A percentile compares a stretch with the other conserved stretches of the same genome.
These are phyloP conservation scores for Phytophthora idaei DNA, from an alignment of 352 stramenopile species.

Conservation along the genomic window DNA sequence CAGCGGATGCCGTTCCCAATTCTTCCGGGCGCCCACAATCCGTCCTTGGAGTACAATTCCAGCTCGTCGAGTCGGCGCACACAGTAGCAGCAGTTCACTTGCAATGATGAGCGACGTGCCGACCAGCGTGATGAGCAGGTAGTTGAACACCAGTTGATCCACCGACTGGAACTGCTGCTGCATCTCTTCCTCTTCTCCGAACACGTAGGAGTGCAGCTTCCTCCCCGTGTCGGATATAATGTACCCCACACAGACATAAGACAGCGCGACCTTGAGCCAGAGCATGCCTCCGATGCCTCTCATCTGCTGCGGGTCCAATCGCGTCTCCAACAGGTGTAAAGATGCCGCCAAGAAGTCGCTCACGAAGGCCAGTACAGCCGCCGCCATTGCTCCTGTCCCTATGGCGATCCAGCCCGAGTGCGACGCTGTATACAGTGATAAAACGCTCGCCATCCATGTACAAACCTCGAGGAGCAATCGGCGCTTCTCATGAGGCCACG, in stretches of 20 bases:
- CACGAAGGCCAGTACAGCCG: constrained; percentile 47
- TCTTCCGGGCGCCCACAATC: constrained; percentile 67
- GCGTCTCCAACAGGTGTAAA: constrained; percentile 54
- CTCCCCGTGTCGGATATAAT: constrained; percentile 59
- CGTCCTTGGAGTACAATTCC: constrained; percentile 73
- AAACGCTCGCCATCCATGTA: constrained; percentile 73
- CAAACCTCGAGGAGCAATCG: constrained; percentile 72
- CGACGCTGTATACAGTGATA: constrained; percentile 69
- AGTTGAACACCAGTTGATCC: constrained; percentile 73
- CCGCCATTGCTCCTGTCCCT: constrained; percentile 40
- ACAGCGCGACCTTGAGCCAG: constrained; percentile 76
- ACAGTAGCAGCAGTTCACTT: constrained; percentile 78
- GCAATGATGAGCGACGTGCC: constrained; percentile 77
- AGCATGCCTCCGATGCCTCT: constrained; percentile 44
- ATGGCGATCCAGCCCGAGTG: constrained; percentile 58
- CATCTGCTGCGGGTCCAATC: constrained; percentile 42
- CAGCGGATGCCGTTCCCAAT: constrained; percentile 66
- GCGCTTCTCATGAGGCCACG: constrained; percentile 57
- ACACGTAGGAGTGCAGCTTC: constrained; percentile 55
- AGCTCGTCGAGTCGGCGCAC: constrained; percentile 57
- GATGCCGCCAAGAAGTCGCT: constrained; percentile 70
- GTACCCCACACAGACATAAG: constrained; percentile 69
- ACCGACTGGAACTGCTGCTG: constrained; percentile 42
- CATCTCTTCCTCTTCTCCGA: constrained; percentile 21
- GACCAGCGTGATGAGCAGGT: constrained; percentile 74